Evolutionary conservation across 1,284 basidiomycete species (phyloP), one percentile per base, ranked within the genome.

Genomic region (Xanthoconium separans): DNA sequence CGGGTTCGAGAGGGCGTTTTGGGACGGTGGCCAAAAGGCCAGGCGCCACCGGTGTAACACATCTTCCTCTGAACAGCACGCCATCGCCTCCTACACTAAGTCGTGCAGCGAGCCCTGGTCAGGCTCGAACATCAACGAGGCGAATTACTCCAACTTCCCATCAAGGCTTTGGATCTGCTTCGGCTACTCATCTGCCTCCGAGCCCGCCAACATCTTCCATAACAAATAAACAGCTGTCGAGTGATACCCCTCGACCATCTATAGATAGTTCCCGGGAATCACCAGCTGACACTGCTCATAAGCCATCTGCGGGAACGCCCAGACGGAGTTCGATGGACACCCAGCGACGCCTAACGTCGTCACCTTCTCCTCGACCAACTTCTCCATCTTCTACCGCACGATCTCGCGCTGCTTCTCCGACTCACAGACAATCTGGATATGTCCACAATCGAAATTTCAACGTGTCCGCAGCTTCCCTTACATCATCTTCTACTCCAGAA

Each of bases 381-480:
- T 71, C 70, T 10, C 68, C 70, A 36, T 30, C 51, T 22, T 51
- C 62, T 54, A 54, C 61, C n/a, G 37, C 58, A 44, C 61, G 57
- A 44, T 58, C 62, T 34, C 73, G 74, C 45, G 65, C 73, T n/a
- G 53, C 67, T 29, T 73, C 76, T 12, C 75, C 77, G 40, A 54
- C 69, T 58, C 48, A 75, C 63, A 65, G 80, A 73, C 50, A 77
- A 71, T 63, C 77, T 57, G 61, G 73, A 34, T 78, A 79, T 62
- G 66, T 73, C 20, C 78, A 81, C 53, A 80, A 76, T 62, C 73
- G 73, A 11, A 77, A 78, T 59, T 73, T 76, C 63, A 87, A 81
- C 62, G 71, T 79, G 12, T 86, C 84, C 12, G 73, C 77, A 8
- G 72, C 78, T 0, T 85, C 84, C 1, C 69, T 86, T 27, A 69